Conservation (phyloP, 2,329 filamentous ascomycete genomes). For the Eutypella sp. region DNA sequence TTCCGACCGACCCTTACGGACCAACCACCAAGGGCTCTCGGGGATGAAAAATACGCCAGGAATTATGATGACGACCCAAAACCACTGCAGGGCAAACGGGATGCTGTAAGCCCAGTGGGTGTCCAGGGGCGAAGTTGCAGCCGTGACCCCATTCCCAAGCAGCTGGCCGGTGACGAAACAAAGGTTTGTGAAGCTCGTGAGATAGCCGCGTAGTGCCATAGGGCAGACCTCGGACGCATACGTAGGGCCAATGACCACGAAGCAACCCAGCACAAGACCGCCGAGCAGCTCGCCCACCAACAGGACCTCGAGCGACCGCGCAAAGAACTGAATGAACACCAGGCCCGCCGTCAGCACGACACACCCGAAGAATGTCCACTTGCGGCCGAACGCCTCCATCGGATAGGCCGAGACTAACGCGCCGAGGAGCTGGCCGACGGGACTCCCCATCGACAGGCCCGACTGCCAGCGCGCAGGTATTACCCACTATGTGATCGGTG, state of each 20-base stretch:
- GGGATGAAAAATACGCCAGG: conserved; percentile 42
- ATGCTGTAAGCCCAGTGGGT: conserved; percentile 46
- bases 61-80: conserved; percentile 42
- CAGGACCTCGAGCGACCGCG: conserved; percentile 47
- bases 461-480: conserved; percentile 41
- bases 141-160: conserved; percentile 44
- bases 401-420: conserved; percentile 45
- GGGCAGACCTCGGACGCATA: conserved; percentile 60
- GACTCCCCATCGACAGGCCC: conserved; percentile 47
- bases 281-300: conserved; percentile 58
- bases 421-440: conserved; percentile 52
- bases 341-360: conserved; percentile 43
- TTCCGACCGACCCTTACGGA: conserved; percentile 34
- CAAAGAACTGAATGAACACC: conserved; percentile 61
- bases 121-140: conserved; percentile 33
- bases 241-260: conserved; percentile 53
- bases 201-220: conserved; percentile 49
- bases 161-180: conserved; percentile 61
- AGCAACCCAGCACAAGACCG: conserved; percentile 57
- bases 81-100: conserved; percentile 47
- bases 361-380: conserved; percentile 39
- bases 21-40: conserved; percentile 47
- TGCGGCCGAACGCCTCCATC: conserved; percentile 41
- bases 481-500: conserved; percentile 13
- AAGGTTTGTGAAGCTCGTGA: conserved; percentile 57